phyloP scores from a whole-genome alignment of 2,329 filamentous ascomycete genomes.

The Paraconiothyrium brasiliense region DNA sequence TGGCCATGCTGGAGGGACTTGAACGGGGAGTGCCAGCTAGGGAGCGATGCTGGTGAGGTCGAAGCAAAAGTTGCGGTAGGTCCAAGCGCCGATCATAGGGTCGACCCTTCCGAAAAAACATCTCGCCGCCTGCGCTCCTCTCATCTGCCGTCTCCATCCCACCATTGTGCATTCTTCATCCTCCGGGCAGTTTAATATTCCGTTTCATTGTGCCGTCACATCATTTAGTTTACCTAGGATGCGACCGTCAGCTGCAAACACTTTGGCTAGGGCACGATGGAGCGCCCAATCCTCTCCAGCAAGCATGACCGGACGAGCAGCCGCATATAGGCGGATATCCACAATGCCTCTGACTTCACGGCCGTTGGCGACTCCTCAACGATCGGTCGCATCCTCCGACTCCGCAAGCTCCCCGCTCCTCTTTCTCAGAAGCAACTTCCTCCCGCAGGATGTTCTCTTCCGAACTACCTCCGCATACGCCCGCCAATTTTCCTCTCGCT shows the following conservation, averaged over 20 bases:
- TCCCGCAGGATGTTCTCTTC: constrained; percentile 51
- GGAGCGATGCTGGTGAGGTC: constrained; percentile 17
- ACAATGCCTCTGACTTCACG: constrained; percentile 34
- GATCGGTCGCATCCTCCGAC: constrained; percentile 21
- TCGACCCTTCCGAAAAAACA: constrained; percentile 31
- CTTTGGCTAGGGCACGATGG: constrained; percentile 53
- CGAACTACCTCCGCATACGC: constrained; percentile 54
- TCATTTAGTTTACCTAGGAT: constrained; percentile 48
- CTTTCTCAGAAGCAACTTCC: constrained; percentile 55
- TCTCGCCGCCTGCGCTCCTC: constrained; percentile 24
- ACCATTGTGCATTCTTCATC: constrained; percentile 26
- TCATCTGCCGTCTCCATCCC: constrained; percentile 32
- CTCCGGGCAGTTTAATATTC: constrained; percentile 10
- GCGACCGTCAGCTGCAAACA: constrained; percentile 54
- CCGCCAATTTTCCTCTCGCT: constrained; percentile 56
- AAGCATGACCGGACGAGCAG: constrained; percentile 56
- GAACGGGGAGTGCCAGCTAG: constrained; percentile 13
- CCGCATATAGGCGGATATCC: constrained; percentile 59
- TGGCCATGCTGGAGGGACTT: constrained; percentile 34
- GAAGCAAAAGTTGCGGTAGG: constrained; percentile 34
- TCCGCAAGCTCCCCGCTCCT: constrained; percentile 38
- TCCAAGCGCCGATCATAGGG: constrained; percentile 27
- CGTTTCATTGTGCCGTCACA: constrained; percentile 1
- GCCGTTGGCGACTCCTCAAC: constrained; percentile 37
- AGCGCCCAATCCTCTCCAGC: constrained; percentile 48